phyloP scores from a whole-genome alignment of 1,284 basidiomycete species.

The Austropuccinia psidii region DNA sequence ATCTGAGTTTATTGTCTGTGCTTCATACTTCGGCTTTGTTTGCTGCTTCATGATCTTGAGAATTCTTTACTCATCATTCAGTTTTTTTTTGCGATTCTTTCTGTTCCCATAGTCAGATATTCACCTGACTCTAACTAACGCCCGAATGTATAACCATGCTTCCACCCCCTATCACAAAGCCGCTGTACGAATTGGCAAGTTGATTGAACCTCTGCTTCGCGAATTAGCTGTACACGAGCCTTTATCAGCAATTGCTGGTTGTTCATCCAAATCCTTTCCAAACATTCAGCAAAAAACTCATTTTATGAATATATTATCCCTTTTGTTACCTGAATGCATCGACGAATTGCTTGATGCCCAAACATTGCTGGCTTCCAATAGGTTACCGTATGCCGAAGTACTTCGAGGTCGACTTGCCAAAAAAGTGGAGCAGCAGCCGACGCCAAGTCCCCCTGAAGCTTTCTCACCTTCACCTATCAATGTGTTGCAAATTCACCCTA shows the following conservation, averaged over 20 bases:
- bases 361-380: background rate
- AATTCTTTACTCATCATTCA: conserved; percentile 53
- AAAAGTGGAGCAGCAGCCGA: background rate
- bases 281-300: conserved; percentile 13
- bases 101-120: conserved; percentile 64
- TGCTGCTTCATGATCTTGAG: background rate
- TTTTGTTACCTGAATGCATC: conserved; percentile 19
- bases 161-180: conserved; percentile 65
- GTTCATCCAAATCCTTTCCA: conserved; percentile 9
- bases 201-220: conserved; percentile 53
- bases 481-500: too few species aligned
- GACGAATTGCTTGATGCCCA: conserved; percentile 7
- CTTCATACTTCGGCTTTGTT: conserved; percentile 3
- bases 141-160: conserved; percentile 73
- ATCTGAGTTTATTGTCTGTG: conserved; percentile 54
- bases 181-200: conserved; percentile 62
- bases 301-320: conserved; percentile 8
- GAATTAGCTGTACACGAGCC: conserved; percentile 47
- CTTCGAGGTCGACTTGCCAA: conserved; percentile 22
- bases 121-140: conserved; percentile 73
- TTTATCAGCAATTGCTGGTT: conserved; percentile 22
- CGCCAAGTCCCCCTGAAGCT: background rate
- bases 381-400: conserved; percentile 18
- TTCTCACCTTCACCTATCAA: too few species aligned
- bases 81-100: conserved; percentile 39